Evolutionary conservation across 1,284 basidiomycete species (phyloP).

Genomic region (Sanguinoderma infundibulare): DNA sequence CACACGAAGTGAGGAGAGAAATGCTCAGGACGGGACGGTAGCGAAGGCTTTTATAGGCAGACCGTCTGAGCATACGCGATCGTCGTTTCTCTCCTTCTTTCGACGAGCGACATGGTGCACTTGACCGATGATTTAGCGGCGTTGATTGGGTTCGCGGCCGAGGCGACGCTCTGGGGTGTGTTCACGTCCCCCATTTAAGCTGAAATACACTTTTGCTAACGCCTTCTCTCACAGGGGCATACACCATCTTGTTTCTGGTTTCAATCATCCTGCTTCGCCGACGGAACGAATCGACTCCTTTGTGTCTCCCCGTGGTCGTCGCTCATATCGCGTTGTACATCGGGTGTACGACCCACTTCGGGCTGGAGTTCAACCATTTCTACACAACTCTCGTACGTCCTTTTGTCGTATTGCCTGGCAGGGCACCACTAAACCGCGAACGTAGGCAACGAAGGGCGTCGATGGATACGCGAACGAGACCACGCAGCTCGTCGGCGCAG

Average conservation of each 20-base stretch:
- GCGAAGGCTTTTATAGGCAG: no score
- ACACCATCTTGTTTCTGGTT: slow-evolving; percentile 5
- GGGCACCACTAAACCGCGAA: neutral
- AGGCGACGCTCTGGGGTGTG: slow-evolving; percentile 38
- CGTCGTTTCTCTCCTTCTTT: no score
- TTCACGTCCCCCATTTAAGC: neutral
- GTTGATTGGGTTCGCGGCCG: slow-evolving; percentile 39
- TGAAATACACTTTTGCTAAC: neutral
- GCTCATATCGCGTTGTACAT: slow-evolving; percentile 37
- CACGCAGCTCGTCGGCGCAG: slow-evolving; percentile 32
- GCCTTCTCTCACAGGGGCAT: slow-evolving; percentile 10
- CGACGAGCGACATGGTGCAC: neutral
- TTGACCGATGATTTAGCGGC: slow-evolving; percentile 32
- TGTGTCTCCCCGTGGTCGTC: slow-evolving; percentile 32
- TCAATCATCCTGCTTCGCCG: slow-evolving; percentile 26
- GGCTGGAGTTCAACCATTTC: slow-evolving; percentile 43
- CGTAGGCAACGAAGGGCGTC: slow-evolving; percentile 12
- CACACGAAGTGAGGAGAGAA: no score
- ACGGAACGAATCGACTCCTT: neutral
- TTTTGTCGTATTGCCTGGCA: neutral
- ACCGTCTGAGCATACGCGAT: no score
- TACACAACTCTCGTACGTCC: slow-evolving; percentile 37
- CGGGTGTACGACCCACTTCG: slow-evolving; percentile 41
- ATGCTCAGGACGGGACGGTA: no score
- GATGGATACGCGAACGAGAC: slow-evolving; percentile 37